Evolutionary conservation across 2,329 filamentous ascomycete species (phyloP).

Genomic region (Cladophialophora immunda): DNA sequence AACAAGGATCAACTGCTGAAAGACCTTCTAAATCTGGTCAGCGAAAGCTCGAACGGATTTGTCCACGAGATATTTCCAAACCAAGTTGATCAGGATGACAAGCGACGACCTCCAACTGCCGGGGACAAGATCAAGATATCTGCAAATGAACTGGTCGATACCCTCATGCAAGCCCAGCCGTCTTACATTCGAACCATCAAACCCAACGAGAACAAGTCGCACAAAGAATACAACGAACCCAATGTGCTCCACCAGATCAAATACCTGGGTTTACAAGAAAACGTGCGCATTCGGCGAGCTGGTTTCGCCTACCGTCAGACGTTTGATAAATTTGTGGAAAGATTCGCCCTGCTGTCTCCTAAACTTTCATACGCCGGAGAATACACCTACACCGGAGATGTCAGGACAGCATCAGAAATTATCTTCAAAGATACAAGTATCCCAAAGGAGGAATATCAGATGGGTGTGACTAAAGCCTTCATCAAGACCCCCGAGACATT

Average conservation of each 20-base stretch:
- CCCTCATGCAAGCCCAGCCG: conserved; percentile 95
- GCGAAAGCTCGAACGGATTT: conserved; percentile 83
- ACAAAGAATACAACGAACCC: conserved; percentile 85
- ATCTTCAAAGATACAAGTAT: conserved; percentile 98
- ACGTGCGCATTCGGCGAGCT: conserved; percentile 94
- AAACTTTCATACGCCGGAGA: conserved; percentile 96
- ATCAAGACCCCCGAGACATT: conserved; percentile 98
- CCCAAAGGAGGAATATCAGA: conserved; percentile 92
- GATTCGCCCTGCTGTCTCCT: conserved; percentile 93
- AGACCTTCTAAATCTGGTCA: conserved; percentile 87
- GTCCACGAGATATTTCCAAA: conserved; percentile 89
- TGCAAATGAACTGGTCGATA: conserved; percentile 92
- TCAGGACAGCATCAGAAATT: conserved; percentile 85
- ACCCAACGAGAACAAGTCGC: conserved; percentile 98
- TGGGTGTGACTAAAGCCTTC: conserved; percentile 96
- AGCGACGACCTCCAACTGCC: conserved; percentile 89
- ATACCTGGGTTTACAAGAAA: conserved; percentile 98
- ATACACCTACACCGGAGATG: conserved; percentile 92
- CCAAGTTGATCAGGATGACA: conserved; percentile 94
- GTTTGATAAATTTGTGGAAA: conserved; percentile 97
- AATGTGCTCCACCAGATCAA: conserved; percentile 99
- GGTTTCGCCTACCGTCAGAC: conserved; percentile 97
- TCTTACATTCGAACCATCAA: conserved; percentile 99
- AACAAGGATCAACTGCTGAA: conserved; percentile 98
- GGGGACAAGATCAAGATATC: conserved; percentile 96